Evolutionary conservation across 2,329 filamentous ascomycete species (phyloP).

Genomic region (Botrytis hyacinthi): DNA sequence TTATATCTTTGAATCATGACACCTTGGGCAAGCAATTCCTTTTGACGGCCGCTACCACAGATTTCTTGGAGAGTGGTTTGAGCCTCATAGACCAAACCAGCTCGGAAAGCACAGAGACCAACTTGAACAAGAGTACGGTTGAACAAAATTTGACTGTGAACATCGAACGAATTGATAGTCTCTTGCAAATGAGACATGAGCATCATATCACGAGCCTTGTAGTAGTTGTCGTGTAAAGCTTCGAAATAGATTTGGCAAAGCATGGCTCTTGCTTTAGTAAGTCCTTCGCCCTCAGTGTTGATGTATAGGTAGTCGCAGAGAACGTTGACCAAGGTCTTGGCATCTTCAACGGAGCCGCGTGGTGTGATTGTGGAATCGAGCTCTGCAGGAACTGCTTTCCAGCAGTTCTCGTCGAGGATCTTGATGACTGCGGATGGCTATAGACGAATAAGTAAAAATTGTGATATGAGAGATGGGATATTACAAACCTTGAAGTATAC

Average conservation of each 20-base stretch:
- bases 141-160: conserved; percentile 96
- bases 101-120: conserved; percentile 95
- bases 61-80: conserved; percentile 98
- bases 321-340: conserved; percentile 73
- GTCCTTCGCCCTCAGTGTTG: conserved; percentile 75
- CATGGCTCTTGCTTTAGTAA: conserved; percentile 95
- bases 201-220: conserved; percentile 97
- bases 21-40: conserved; percentile 95
- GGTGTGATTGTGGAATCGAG: conserved; percentile 81
- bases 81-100: conserved; percentile 93
- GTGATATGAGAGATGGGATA: conserved; percentile 24
- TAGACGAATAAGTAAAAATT: conserved; percentile 22
- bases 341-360: conserved; percentile 64
- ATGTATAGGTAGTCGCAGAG: conserved; percentile 95
- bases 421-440: conserved; percentile 85
- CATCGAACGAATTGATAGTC: conserved; percentile 93
- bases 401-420: conserved; percentile 91
- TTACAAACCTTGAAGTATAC: conserved; percentile 87
- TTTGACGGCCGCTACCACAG: conserved; percentile 94
- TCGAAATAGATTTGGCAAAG: conserved; percentile 98
- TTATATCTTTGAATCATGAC: conserved; percentile 97
- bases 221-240: conserved; percentile 96
- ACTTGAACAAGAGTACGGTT: conserved; percentile 98
- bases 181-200: conserved; percentile 99
- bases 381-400: conserved; percentile 70